Percentiles rank a stretch among this genome's conserved stretches.
Evolutionary conservation across 2,329 filamentous ascomycete species (phyloP).

Genomic region (Paraphaeosphaeria minitans): DNA sequence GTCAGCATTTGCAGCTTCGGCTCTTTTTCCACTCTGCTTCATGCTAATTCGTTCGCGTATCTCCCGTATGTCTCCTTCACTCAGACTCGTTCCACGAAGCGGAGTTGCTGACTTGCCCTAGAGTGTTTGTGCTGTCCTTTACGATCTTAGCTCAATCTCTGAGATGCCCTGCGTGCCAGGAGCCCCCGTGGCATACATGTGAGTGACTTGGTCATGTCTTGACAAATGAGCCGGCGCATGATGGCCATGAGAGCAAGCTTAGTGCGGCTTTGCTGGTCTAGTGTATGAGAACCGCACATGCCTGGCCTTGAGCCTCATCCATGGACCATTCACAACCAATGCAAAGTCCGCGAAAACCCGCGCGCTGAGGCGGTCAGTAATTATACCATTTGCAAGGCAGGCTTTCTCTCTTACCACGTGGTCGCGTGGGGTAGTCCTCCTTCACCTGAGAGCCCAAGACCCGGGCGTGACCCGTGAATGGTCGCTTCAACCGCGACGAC

Average conservation of each 20-base stretch:
- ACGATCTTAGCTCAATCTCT: conserved; percentile 23
- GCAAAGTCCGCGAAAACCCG: neutral
- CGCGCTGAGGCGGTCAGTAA: conserved; percentile 2
- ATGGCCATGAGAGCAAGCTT: conserved; percentile 18
- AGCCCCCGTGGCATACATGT: conserved; percentile 36
- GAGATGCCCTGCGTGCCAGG: conserved; percentile 17
- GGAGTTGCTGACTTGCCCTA: conserved; percentile 24
- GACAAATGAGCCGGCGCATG: conserved; percentile 27
- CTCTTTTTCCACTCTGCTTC: conserved; percentile 24
- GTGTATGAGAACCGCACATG: conserved; percentile 30
- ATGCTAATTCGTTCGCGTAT: conserved; percentile 16
- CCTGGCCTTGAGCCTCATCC: conserved; percentile 17
- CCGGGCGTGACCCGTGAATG: conserved; percentile 23
- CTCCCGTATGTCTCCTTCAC: conserved; percentile 19
- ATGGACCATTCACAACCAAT: conserved; percentile 20
- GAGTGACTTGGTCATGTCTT: conserved; percentile 19
- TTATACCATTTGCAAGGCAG: conserved; percentile 13
- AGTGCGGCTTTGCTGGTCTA: conserved; percentile 18
- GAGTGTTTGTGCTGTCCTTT: conserved; percentile 41
- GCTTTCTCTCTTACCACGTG: conserved; percentile 24
- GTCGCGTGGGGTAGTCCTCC: conserved; percentile 29
- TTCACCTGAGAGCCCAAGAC: conserved; percentile 25
- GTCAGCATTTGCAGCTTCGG: conserved; percentile 19
- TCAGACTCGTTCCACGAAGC: conserved; percentile 28
- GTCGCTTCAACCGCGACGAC: conserved; percentile 21